These are phyloP conservation scores for Ganoderma lucidum DNA, from an alignment of 1,284 basidiomycete species.

Conservation along the genomic window DNA sequence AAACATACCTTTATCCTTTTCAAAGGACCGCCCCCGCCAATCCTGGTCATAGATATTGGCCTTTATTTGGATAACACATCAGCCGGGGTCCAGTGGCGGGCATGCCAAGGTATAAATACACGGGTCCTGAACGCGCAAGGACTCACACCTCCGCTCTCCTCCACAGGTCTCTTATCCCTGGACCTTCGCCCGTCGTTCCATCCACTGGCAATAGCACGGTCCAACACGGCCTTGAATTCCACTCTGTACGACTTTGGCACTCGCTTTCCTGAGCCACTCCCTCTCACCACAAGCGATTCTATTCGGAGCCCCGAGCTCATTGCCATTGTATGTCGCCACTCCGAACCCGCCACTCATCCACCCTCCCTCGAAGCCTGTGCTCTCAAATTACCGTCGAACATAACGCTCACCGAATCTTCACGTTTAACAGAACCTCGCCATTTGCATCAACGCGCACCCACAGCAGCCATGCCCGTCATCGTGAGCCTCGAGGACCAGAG, in stretches of 20 bases:
- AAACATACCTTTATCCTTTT: too few species aligned
- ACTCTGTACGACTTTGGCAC: not conserved
- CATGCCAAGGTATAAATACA: not conserved
- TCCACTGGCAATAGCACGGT: not conserved
- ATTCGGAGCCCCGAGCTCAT: not conserved
- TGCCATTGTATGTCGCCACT: not conserved
- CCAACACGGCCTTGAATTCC: not conserved
- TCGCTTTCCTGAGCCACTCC: not conserved
- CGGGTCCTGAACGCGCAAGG: not conserved
- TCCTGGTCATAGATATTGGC: not conserved
- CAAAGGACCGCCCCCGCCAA: too few species aligned
- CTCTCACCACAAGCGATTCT: not conserved
- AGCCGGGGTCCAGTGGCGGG: not conserved
- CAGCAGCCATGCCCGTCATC: not conserved
- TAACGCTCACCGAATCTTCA: not conserved
- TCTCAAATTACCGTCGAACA: not conserved
- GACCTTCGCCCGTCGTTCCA: not conserved
- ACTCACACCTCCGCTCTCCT: not conserved
- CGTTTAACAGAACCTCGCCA: not conserved
- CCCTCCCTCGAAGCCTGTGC: not conserved
- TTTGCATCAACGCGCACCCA: not conserved
- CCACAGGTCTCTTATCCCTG: not conserved
- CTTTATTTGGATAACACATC: not conserved
- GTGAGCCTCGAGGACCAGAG: not conserved
- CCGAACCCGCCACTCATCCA: not conserved